phyloP scores from a whole-genome alignment of 305 asterid genomes.

The Fraxinus angustifolia region DNA sequence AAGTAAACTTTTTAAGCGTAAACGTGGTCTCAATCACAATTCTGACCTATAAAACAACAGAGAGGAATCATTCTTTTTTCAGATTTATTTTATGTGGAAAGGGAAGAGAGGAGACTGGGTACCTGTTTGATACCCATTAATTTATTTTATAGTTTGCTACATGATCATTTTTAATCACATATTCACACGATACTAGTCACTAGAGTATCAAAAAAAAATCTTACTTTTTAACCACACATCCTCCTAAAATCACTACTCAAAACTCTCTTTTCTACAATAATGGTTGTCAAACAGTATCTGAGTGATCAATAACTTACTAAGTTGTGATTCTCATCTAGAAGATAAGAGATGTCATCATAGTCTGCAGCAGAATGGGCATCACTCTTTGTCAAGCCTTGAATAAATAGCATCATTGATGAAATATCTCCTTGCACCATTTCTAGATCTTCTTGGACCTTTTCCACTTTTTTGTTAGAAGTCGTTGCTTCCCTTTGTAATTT shows the following conservation, averaged over 20 bases:
- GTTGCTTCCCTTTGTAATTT: conserved; percentile 80
- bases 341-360: conserved; percentile 41
- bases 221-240: not conserved
- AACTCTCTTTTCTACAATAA: not conserved
- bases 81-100: not conserved
- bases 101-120: not conserved
- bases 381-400: conserved; percentile 62
- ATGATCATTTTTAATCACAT: not conserved
- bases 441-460: conserved; percentile 69
- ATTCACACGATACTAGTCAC: not conserved
- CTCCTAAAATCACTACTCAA: not conserved
- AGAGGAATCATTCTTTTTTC: not conserved
- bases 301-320: conserved; percentile 43
- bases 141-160: not conserved
- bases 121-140: not conserved
- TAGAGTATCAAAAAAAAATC: not conserved
- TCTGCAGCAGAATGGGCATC: conserved; percentile 36
- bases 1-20: not conserved
- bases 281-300: not conserved
- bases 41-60: not conserved
- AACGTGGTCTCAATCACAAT: not conserved
- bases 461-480: conserved; percentile 66
- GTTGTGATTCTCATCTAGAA: conserved; percentile 39
- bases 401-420: conserved; percentile 53
- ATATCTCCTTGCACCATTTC: conserved; percentile 58